Base-by-base conservation (phyloP, 768 basidiomycete species). In the Rhizopogon vesiculosus region DNA sequence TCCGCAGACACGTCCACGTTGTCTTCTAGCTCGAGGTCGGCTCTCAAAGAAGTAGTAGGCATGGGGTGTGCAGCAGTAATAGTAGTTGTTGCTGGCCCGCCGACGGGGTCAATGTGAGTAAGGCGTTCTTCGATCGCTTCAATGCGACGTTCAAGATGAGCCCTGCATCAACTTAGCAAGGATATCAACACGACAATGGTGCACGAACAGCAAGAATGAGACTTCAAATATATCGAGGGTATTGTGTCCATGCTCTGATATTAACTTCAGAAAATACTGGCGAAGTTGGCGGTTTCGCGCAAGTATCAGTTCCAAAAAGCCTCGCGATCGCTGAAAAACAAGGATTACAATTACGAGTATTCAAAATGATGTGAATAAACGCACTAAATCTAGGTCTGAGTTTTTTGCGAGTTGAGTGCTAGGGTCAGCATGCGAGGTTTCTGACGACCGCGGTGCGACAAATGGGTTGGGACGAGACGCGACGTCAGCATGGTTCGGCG, bases 71-170 rank as follows among this genome's bases (percentile, higher is more conserved):
- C 19, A 29, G n/a, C 15, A 44, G 35, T 13, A 19, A 19, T 51
- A 41, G 33, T 48, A 42, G 40, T 38, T 43, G 58, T 18, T 35
- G 33, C 42, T 5, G 49, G 39, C 22, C 39, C 12, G 13, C 42
- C 9, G 22, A 35, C 25, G 7, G 28, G 40, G 25, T 62, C 57
- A 12, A 58, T 13, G 22, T 61, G 51, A 9, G 58, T 61, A 35
- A 81, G 66, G 31, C 70, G 64, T 35, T 68, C 62, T 39, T 72
- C 70, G 25, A 82, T 69, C 7, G 69, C 71, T 12, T 61, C 56
- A 15, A 79, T 73, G 0, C 81, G 75, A 41, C 67, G 65, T 19
- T 72, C 68, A 8, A 72, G 51, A 33, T 70, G 59, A n/a, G 66
- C 61, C 52, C 79, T 79, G 19, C 6, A 45, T 54, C 51, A 48